Conservation (phyloP, 768 basidiomycete genomes). For the Termitomyces sp. region DNA sequence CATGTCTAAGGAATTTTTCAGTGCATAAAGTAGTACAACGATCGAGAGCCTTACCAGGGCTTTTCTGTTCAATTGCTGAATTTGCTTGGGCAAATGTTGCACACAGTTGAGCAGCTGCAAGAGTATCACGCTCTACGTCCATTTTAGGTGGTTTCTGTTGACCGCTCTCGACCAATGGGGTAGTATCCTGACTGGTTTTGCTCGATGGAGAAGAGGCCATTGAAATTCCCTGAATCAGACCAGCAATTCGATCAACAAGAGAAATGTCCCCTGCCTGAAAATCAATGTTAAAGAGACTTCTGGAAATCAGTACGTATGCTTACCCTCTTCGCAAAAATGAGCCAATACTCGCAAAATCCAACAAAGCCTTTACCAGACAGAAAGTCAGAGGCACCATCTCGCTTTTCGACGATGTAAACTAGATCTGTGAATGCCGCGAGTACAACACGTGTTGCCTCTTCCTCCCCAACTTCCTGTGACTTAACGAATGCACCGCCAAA, state of each 20-base stretch:
- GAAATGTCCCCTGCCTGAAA: constrained; percentile 47
- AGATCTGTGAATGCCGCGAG: constrained; percentile 44
- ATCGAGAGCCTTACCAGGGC: constrained; percentile 10
- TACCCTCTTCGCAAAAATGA: constrained; percentile 64
- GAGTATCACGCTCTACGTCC: constrained; percentile 19
- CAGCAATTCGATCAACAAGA: constrained; percentile 46
- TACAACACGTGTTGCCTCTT: constrained; percentile 35
- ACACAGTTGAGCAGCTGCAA: constrained; percentile 41
- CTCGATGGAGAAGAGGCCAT: constrained; percentile 19
- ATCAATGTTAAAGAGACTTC: neutral
- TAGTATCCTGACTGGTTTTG: neutral
- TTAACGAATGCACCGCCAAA: constrained; percentile 47
- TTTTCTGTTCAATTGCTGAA: constrained; percentile 34
- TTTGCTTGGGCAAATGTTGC: constrained; percentile 45
- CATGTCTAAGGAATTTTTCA: constrained; percentile 12
- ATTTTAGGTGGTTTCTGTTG: neutral
- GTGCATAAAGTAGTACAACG: neutral
- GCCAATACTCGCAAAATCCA: constrained; percentile 72
- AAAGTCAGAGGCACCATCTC: constrained; percentile 37
- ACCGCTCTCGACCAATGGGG: neutral
- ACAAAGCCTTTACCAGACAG: constrained; percentile 52
- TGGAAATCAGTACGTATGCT: neutral
- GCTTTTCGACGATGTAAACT: constrained; percentile 36
- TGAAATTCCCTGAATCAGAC: constrained; percentile 31
- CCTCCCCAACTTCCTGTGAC: constrained; percentile 27